Evolutionary conservation across 176 grass and related monocot genomes (phyloP).

Genomic region (Rhynchospora tenuis): DNA sequence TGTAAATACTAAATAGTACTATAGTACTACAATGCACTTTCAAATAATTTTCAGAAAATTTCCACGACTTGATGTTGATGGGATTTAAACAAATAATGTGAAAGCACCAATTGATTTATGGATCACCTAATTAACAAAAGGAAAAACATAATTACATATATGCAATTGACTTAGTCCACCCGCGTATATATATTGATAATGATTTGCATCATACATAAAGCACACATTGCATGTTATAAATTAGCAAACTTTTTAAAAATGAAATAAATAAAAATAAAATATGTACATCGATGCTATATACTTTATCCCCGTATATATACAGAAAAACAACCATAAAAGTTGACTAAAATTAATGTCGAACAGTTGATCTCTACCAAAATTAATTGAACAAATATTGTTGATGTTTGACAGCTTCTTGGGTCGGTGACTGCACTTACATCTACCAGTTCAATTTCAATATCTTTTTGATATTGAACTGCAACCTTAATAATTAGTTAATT

Average conservation of each 20-base stretch:
- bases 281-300: background rate
- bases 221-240: background rate
- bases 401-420: conserved; percentile 11
- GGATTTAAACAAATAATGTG: background rate
- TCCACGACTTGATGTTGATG: background rate
- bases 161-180: background rate
- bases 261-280: background rate
- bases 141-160: background rate
- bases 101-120: background rate
- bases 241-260: background rate
- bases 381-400: background rate
- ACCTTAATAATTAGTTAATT: background rate
- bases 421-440: background rate
- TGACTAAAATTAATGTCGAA: conserved; percentile 1
- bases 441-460: background rate
- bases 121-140: background rate
- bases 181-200: no score
- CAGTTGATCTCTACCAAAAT: background rate
- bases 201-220: background rate
- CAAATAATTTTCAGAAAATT: background rate
- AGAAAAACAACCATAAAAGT: background rate
- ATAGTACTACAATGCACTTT: no score
- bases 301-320: background rate
- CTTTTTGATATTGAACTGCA: background rate
- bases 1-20: no score